Conservation (phyloP, 352 stramenopile species). For the Globisporangium echinulatum region DNA sequence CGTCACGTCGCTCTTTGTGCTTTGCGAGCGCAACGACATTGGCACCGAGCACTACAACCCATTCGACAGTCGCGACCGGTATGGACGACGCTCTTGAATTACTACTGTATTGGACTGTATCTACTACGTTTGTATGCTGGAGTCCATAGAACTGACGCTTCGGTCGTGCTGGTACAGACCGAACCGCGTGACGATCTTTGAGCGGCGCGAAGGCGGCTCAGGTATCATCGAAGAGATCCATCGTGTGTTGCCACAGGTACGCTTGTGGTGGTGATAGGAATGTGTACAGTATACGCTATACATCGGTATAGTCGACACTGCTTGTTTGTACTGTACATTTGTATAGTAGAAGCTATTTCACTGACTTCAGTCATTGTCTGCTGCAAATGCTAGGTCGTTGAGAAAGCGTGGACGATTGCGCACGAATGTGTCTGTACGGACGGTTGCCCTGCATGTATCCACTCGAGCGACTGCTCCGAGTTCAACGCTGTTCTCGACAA, state of each 20-base stretch:
- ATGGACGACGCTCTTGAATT: neutral
- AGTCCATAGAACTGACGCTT: constrained; percentile 6
- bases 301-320: too few species aligned
- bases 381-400: constrained; percentile 24
- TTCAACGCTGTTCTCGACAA: constrained; percentile 90
- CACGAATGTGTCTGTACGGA: constrained; percentile 63
- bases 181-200: constrained; percentile 84
- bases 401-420: constrained; percentile 60
- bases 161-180: constrained; percentile 19
- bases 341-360: too few species aligned
- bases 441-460: constrained; percentile 87
- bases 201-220: constrained; percentile 83
- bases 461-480: constrained; percentile 78
- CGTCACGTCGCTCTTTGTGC: constrained; percentile 91
- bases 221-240: constrained; percentile 80
- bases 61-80: constrained; percentile 58
- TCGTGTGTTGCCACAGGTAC: constrained; percentile 47
- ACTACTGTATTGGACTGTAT: neutral
- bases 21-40: constrained; percentile 82
- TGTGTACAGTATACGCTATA: too few species aligned
- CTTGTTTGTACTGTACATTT: too few species aligned
- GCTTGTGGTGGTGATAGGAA: neutral
- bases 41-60: constrained; percentile 81
- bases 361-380: too few species aligned
- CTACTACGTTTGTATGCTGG: neutral